Evolutionary conservation across 192 early-diverging fungal genomes (phyloP), one percentile per base, ranked within the genome.

Genomic region (Lunasporangiospora selenospora): DNA sequence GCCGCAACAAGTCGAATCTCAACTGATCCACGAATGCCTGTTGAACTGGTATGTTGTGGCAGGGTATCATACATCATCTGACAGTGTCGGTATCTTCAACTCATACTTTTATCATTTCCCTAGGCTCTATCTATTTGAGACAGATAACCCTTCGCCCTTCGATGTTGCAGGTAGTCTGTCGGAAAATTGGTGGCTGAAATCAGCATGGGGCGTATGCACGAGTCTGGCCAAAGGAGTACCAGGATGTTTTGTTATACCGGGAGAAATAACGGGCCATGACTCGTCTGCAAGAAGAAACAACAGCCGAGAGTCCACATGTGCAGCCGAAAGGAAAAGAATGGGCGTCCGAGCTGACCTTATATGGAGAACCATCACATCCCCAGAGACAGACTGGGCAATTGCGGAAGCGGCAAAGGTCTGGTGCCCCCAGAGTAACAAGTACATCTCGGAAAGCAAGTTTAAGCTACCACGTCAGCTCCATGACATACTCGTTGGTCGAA

Each of bases 351-450:
- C 41, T n/a, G 59, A 62, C 21, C 40, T 62, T n/a, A 38, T 52
- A 31, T 62, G 59, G 59, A 43, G 47, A 44, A 43, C 47, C n/a
- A 41, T 53, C 26, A 62, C 30, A 33, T 31, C 39, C 3, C 49
- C 59, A 41, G 62, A 65, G 45, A 53, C 52, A 34, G 62, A 65
- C 37, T 65, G 53, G 62, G 62, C 44, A 37, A 40, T 48, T 21
- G 53, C 62, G 4, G 45, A 55, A 23, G 62, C 53, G 16, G 62
- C 62, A 33, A 49, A 45, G 43, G 45, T 55, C n/a, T 65, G 53
- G 62, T 60, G 58, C n/a, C 47, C 38, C 10, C 45, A 60, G 24
- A 26, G 58, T 7, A 60, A 60, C 58, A 60, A 60, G 38, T 60
- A 60, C 38, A 60, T 60, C 27, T 41, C 58, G 26, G 58, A 60